Evolutionary conservation across 176 grass and related monocot species (phyloP).

Genomic region (Rhynchospora tenuis): DNA sequence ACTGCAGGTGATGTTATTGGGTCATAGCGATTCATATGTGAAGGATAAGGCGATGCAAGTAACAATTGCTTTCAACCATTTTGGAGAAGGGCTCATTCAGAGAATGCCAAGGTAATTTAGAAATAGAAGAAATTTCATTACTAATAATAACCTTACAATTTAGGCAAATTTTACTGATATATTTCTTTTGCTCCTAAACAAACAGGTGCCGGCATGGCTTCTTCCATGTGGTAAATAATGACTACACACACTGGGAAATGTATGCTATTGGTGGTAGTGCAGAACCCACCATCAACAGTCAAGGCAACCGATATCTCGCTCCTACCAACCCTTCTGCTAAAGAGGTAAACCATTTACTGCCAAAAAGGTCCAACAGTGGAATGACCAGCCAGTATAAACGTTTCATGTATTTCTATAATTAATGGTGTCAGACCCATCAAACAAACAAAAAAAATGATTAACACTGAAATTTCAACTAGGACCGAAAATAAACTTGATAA

Average conservation of each 20-base stretch:
- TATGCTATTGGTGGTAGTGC: slow-evolving; percentile 47
- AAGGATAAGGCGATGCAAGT: slow-evolving; percentile 42
- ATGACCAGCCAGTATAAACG: background rate
- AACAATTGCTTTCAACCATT: slow-evolving; percentile 46
- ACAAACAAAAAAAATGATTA: background rate
- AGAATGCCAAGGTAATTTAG: slow-evolving; percentile 43
- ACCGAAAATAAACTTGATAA: background rate
- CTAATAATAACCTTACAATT: background rate
- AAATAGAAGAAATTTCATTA: background rate
- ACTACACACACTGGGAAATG: slow-evolving; percentile 53
- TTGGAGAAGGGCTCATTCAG: slow-evolving; percentile 42
- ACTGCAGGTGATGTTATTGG: slow-evolving; percentile 44
- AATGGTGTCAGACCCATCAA: background rate
- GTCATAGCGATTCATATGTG: slow-evolving; percentile 37
- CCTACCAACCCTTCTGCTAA: slow-evolving; percentile 30
- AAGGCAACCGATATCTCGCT: slow-evolving; percentile 43
- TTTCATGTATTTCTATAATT: background rate
- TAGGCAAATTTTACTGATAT: background rate
- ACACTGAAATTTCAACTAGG: background rate
- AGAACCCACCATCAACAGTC: slow-evolving; percentile 41
- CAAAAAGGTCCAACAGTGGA: background rate
- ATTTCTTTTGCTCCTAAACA: background rate
- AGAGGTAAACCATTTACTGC: slow-evolving; percentile 15
- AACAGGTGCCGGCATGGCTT: slow-evolving; percentile 44
- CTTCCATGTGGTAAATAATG: slow-evolving; percentile 46